Base-by-base conservation (phyloP, 805 yeast species). In the Starmerella asiatica region DNA sequence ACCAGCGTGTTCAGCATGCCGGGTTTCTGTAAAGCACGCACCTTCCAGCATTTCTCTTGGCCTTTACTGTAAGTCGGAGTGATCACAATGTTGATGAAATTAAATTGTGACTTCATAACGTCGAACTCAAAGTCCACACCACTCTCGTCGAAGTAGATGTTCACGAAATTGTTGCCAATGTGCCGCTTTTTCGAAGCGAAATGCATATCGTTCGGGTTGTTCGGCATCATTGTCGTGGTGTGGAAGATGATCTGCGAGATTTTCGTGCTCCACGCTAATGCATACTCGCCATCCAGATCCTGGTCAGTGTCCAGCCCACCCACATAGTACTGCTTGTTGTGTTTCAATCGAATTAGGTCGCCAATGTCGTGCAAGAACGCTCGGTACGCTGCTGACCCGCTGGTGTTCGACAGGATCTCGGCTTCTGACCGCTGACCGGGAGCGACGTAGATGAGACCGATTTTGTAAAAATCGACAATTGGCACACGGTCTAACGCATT, bases 81-180 rank as follows among this genome's bases (percentile, higher is more conserved):
- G 21, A 84, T 73, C 28, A 82, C 93, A 45, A 84, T 73, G 48
- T 78, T 80, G 55, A 85, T 65, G 56, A 83, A 83, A 49, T 79
- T 83, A 66, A 84, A 84, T 59, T 84, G 94, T 11, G 84, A 72
- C 56, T 71, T 69, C 45, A 83, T 72, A 32, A 73, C 58, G 50
- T 79, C 79, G 62, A 81, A 79, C 44, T 77, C 73, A 59, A 80
- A 81, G 3, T 74, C 71, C 4, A 59, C 57, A 0, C 75, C 74
- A 2, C 84, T 73, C 50, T 84, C 94, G 52, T 84, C 82, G 62
- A 76, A 85, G 55, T 70, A 84, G 19, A 84, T 73, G 53, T 78
- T 80, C 41, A 84, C 91, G 56, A 74, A 76, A 54, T 83, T 71
- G 60, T 84, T 84, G 6, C 95, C 95, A 46, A 84, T 79, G 55